Evolutionary conservation across 805 yeast species (phyloP).

Genomic region (Candida railenensis): DNA sequence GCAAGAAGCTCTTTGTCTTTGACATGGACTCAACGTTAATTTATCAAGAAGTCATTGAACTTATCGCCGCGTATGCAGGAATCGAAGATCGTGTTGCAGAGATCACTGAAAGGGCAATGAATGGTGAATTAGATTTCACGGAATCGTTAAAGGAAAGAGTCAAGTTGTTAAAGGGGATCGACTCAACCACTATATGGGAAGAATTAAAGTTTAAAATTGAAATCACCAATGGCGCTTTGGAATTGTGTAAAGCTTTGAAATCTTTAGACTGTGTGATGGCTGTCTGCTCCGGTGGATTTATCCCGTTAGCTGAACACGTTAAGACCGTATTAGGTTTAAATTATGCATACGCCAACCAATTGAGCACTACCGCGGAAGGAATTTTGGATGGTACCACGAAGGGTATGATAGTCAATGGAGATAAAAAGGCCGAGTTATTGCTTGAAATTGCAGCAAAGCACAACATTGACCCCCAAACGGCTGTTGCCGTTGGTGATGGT

Average conservation of each 20-base stretch:
- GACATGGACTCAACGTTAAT: constrained; percentile 98
- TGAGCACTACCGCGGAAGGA: constrained; percentile 45
- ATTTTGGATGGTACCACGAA: constrained; percentile 70
- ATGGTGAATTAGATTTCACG: constrained; percentile 90
- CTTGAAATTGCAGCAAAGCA: constrained; percentile 58
- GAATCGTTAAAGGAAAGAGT: constrained; percentile 79
- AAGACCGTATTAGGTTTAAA: constrained; percentile 68
- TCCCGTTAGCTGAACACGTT: constrained; percentile 80
- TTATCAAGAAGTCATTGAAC: constrained; percentile 93
- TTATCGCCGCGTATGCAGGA: constrained; percentile 91
- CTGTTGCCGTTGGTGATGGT: constrained; percentile 94
- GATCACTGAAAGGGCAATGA: constrained; percentile 94
- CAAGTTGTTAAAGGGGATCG: constrained; percentile 75
- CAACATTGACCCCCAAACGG: constrained; percentile 47
- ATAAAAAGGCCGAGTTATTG: constrained; percentile 73
- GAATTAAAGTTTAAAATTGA: constrained; percentile 66
- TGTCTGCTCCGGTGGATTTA: constrained; percentile 92
- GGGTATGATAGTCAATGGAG: constrained; percentile 87
- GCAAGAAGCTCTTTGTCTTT: constrained; percentile 70
- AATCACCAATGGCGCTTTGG: constrained; percentile 84
- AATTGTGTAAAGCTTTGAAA: constrained; percentile 63
- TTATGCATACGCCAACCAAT: constrained; percentile 83
- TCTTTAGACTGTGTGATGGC: constrained; percentile 67
- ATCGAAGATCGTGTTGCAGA: constrained; percentile 85
- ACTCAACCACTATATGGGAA: constrained; percentile 70